These are phyloP conservation scores for Acacia confusa DNA, from an alignment of 306 rosid genomes.

Conservation along the genomic window DNA sequence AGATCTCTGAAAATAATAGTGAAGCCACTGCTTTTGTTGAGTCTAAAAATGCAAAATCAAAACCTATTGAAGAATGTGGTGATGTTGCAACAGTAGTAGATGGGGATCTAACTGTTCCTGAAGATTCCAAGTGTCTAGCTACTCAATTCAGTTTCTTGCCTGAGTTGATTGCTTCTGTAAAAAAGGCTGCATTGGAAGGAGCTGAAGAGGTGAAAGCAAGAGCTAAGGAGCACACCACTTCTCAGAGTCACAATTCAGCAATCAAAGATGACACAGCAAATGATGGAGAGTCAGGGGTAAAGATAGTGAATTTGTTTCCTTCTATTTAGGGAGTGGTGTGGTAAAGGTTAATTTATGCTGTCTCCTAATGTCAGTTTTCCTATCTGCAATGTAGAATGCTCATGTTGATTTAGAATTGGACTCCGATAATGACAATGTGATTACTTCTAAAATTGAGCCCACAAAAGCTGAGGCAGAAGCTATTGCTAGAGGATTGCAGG, in stretches of 20 bases:
- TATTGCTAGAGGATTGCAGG: constrained; percentile 93
- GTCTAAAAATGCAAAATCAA: constrained; percentile 34
- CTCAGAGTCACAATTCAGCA: constrained; percentile 35
- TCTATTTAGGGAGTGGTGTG: constrained; percentile 13
- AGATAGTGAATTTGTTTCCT: constrained; percentile 34
- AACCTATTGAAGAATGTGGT: constrained; percentile 40
- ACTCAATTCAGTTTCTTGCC: constrained; percentile 69
- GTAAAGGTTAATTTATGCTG: constrained; percentile 22
- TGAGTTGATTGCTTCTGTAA: constrained; percentile 82
- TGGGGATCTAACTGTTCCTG: constrained; percentile 42
- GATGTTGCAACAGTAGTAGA: constrained; percentile 43
- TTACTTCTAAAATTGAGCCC: constrained; percentile 78
- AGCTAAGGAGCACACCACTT: constrained; percentile 40
- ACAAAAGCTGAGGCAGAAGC: constrained; percentile 98
- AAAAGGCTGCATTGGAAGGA: constrained; percentile 70
- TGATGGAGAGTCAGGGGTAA: constrained; percentile 64
- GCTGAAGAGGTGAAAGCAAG: constrained; percentile 58
- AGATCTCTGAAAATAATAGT: constrained; percentile 33
- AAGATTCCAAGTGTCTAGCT: constrained; percentile 47
- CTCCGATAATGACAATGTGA: constrained; percentile 58
- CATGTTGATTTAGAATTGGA: constrained; percentile 71
- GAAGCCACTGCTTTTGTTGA: constrained; percentile 39
- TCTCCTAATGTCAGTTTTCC: constrained; percentile 31
- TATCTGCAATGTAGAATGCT: constrained; percentile 54
- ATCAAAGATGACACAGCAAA: constrained; percentile 51